Evolutionary conservation across 2,329 filamentous ascomycete species (phyloP).

Genomic region (Botrytis sinoallii): DNA sequence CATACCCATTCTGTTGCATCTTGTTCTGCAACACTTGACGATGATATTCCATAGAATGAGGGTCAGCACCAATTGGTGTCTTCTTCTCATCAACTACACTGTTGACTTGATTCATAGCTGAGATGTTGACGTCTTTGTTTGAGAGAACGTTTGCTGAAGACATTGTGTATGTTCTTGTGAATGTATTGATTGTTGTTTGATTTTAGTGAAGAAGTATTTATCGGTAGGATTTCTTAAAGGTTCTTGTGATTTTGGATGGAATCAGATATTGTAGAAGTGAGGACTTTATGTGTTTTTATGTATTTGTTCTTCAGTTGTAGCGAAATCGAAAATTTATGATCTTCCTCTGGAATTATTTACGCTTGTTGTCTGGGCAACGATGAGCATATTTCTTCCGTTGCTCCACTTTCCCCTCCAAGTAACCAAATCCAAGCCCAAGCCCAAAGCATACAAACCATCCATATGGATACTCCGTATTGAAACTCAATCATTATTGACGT

Average conservation of each 20-base stretch:
- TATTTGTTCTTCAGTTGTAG: conserved; percentile 5
- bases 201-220: neutral
- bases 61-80: conserved; percentile 34
- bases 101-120: conserved; percentile 38
- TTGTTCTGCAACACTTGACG: conserved; percentile 71
- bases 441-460: neutral
- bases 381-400: conserved; percentile 9
- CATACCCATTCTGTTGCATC: conserved; percentile 65
- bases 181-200: neutral
- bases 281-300: conserved; percentile 15
- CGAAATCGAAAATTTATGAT: conserved; percentile 17
- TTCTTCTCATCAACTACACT: conserved; percentile 30
- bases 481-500: neutral
- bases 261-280: conserved; percentile 2
- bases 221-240: neutral
- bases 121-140: conserved; percentile 63
- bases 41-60: conserved; percentile 74
- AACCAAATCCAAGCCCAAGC: neutral
- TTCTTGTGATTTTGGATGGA: neutral
- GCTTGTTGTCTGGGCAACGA: conserved; percentile 11
- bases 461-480: neutral
- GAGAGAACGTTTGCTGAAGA: conserved; percentile 55
- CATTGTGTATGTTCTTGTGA: conserved; percentile 42
- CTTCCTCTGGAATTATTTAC: conserved; percentile 6
- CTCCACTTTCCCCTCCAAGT: conserved; percentile 13